These are phyloP conservation scores for Mycena indigotica DNA, from an alignment of 768 basidiomycete species.

Conservation along the genomic window DNA sequence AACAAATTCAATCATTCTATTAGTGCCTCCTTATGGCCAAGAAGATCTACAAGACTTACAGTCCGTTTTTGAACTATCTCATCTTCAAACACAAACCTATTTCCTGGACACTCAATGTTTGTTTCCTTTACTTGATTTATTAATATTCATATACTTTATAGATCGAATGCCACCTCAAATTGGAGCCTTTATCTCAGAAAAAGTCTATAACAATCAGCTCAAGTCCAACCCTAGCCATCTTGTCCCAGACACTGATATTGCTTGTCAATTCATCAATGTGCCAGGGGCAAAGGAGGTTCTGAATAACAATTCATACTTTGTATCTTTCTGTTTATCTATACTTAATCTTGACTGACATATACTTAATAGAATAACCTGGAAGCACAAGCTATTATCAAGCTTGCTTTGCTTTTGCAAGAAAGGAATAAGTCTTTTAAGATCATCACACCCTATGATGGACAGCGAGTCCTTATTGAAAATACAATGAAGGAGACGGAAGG, in stretches of 20 bases:
- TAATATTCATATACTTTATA: slow-evolving; percentile 35
- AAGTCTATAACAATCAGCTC: slow-evolving; percentile 65
- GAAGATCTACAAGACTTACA: slow-evolving; percentile 65
- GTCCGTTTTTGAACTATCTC: slow-evolving; percentile 77
- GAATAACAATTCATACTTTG: slow-evolving; percentile 34
- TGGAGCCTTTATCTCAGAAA: slow-evolving; percentile 69
- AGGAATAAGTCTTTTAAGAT: slow-evolving; percentile 56
- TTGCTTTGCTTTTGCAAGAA: slow-evolving; percentile 60
- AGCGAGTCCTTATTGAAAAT: slow-evolving; percentile 61
- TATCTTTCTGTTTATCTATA: slow-evolving; percentile 34
- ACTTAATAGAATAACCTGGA: slow-evolving; percentile 61
- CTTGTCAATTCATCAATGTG: slow-evolving; percentile 72
- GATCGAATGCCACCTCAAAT: slow-evolving; percentile 86
- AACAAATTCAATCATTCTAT: slow-evolving; percentile 11
- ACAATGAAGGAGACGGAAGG: slow-evolving; percentile 48
- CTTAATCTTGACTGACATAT: slow-evolving; percentile 1
- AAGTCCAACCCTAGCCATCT: slow-evolving; percentile 54
- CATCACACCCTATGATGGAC: slow-evolving; percentile 82
- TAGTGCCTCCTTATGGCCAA: slow-evolving; percentile 82
- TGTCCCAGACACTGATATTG: slow-evolving; percentile 41
- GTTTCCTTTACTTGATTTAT: slow-evolving; percentile 29
- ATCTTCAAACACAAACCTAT: slow-evolving; percentile 50
- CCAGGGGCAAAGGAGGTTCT: slow-evolving; percentile 34
- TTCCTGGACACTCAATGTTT: slow-evolving; percentile 79
- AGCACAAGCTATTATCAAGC: slow-evolving; percentile 52